A percentile compares a stretch with the other conserved stretches of the same genome.
phyloP scores from a whole-genome alignment of 768 basidiomycete species.

The Tulasnella sp. region DNA sequence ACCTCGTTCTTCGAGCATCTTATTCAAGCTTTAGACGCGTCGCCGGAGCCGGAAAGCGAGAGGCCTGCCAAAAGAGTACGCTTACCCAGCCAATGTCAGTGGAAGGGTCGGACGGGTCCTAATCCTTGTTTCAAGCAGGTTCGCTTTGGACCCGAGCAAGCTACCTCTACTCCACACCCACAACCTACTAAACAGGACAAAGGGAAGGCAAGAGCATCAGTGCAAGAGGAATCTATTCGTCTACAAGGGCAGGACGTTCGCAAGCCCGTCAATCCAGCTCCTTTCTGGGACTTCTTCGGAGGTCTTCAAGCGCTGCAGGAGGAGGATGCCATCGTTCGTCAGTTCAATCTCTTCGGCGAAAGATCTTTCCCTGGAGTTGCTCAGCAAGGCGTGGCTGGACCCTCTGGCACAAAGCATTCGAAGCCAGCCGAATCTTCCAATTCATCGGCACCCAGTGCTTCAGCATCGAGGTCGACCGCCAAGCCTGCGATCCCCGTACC shows the following conservation, averaged over 20 bases:
- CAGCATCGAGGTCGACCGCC: neutral
- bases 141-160: neutral
- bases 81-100: neutral
- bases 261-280: neutral
- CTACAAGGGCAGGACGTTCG: neutral
- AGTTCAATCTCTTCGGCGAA: neutral
- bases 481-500: neutral
- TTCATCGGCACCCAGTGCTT: neutral
- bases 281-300: neutral
- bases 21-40: neutral
- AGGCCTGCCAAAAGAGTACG: neutral
- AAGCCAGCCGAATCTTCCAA: neutral
- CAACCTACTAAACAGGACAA: neutral
- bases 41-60: neutral
- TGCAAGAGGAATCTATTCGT: neutral
- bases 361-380: neutral
- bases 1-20: neutral
- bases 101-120: neutral
- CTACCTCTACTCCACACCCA: neutral
- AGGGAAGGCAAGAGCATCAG: neutral
- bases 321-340: neutral
- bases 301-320: neutral
- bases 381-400: neutral
- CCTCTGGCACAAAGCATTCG: neutral
- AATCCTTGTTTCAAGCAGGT: neutral